Conservation (phyloP, 805 yeast species). For the Myxozyma udenii region DNA sequence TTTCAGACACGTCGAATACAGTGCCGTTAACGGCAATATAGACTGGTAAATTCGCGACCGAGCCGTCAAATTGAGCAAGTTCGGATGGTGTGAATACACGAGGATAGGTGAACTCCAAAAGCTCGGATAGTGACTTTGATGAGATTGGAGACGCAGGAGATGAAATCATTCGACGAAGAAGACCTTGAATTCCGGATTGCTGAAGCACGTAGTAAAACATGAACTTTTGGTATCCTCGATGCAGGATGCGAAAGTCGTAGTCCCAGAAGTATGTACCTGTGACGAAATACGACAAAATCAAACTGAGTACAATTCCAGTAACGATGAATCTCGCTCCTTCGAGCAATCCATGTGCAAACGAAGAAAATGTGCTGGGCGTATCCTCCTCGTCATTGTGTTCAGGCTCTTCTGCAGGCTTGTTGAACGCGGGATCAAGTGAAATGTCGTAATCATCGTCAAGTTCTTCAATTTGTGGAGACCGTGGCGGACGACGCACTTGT, state of each 20-base stretch:
- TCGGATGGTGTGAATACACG: conserved; percentile 46
- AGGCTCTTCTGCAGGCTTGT: too few species aligned
- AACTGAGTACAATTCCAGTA: conserved; percentile 44
- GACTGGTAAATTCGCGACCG: conserved; percentile 49
- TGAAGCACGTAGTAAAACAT: conserved; percentile 9
- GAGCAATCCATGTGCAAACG: too few species aligned
- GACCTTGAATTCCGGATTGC: background rate
- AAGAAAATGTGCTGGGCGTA: too few species aligned
- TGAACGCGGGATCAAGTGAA: too few species aligned
- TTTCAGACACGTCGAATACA: conserved; percentile 61
- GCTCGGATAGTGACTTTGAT: background rate
- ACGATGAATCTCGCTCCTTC: conserved; percentile 1
- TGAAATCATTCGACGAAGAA: background rate
- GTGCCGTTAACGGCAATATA: conserved; percentile 58
- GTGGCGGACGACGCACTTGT: background rate
- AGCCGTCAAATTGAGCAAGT: conserved; percentile 53
- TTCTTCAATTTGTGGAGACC: background rate
- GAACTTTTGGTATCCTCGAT: conserved; percentile 44
- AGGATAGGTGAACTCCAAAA: conserved; percentile 27
- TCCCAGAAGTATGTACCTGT: conserved; percentile 64
- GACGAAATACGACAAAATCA: conserved; percentile 54
- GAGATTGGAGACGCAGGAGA: conserved; percentile 3
- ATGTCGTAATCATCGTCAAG: background rate
- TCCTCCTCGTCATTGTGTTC: too few species aligned
- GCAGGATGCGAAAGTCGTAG: conserved; percentile 49